A percentile compares a stretch with the other conserved stretches of the same genome.
phyloP scores from a whole-genome alignment of 495 filamentous ascomycete genomes.

The Cenococcum geophilum region DNA sequence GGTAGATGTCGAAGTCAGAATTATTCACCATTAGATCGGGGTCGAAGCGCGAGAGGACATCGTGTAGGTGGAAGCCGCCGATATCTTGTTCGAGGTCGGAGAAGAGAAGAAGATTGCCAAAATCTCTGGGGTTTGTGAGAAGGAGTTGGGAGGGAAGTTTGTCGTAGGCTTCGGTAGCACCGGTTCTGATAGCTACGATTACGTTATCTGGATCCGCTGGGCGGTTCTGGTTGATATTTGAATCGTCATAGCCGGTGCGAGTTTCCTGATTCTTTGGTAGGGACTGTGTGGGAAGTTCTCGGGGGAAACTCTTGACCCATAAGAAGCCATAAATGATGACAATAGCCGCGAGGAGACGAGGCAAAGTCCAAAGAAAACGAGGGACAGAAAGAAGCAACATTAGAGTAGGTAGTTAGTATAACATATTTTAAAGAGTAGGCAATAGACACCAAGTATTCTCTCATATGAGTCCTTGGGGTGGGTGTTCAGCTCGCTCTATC shows the following conservation, averaged over 20 bases:
- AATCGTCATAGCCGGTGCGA: neutral
- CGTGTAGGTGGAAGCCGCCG: slow-evolving; percentile 19
- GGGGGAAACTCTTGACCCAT: slow-evolving; percentile 22
- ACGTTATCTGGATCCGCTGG: slow-evolving; percentile 13
- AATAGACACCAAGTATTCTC: too few species aligned
- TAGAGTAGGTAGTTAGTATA: too few species aligned
- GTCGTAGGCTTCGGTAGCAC: slow-evolving; percentile 19
- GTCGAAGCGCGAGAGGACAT: slow-evolving; percentile 20
- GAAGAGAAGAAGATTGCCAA: slow-evolving; percentile 16
- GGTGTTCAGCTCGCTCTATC: too few species aligned
- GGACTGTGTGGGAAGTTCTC: slow-evolving; percentile 10
- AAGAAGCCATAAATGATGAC: slow-evolving; percentile 12
- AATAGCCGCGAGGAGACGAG: slow-evolving; percentile 7
- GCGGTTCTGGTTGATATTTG: neutral
- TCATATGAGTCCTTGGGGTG: too few species aligned
- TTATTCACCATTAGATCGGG: neutral
- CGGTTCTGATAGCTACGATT: slow-evolving; percentile 20
- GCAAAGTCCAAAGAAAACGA: slow-evolving; percentile 3
- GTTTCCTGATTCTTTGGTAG: neutral
- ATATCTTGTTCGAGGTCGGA: slow-evolving; percentile 23
- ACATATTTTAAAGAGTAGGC: too few species aligned
- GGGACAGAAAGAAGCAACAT: neutral
- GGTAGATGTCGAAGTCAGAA: slow-evolving; percentile 22
- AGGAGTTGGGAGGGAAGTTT: slow-evolving; percentile 19
- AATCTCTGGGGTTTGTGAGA: slow-evolving; percentile 8